phyloP scores from a whole-genome alignment of 2,329 filamentous ascomycete species.

The Aspergillus fructus region DNA sequence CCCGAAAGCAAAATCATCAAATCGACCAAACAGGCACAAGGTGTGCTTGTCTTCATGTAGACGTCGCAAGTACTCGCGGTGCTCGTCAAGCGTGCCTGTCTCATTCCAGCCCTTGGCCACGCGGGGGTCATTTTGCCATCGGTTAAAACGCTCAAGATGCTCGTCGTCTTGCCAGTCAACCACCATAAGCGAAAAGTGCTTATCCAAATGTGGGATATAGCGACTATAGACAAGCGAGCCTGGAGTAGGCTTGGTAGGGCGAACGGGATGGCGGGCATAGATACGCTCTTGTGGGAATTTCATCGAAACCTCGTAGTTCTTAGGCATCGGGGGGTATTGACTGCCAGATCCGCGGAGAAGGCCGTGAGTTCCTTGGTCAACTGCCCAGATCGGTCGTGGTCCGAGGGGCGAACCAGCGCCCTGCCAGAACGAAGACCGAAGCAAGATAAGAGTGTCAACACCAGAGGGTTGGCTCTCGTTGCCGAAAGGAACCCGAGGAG shows the following conservation, averaged over 20 bases:
- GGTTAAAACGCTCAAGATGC: slow-evolving; percentile 71
- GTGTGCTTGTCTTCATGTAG: slow-evolving; percentile 72
- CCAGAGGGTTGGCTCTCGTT: slow-evolving; percentile 19
- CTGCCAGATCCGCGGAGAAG: slow-evolving; percentile 23
- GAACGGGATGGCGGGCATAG: slow-evolving; percentile 68
- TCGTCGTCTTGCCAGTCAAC: slow-evolving; percentile 64
- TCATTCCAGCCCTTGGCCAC: slow-evolving; percentile 80
- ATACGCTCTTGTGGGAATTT: slow-evolving; percentile 49
- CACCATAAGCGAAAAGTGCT: slow-evolving; percentile 76
- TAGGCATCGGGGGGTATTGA: slow-evolving; percentile 40
- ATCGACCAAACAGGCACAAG: slow-evolving; percentile 57
- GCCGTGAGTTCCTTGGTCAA: slow-evolving; percentile 42
- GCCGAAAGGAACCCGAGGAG: slow-evolving; percentile 21
- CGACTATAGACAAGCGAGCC: slow-evolving; percentile 74
- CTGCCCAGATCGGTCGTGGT: slow-evolving; percentile 61
- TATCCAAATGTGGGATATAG: slow-evolving; percentile 71
- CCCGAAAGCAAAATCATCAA: slow-evolving; percentile 69
- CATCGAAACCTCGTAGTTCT: slow-evolving; percentile 36
- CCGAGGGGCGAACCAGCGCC: slow-evolving; percentile 68
- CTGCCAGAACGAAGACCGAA: slow-evolving; percentile 65
- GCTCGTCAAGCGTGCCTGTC: slow-evolving; percentile 72
- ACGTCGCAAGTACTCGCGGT: slow-evolving; percentile 67
- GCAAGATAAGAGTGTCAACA: slow-evolving; percentile 44
- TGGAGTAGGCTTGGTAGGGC: slow-evolving; percentile 68
- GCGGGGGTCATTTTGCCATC: slow-evolving; percentile 81